Evolutionary conservation across 768 basidiomycete species (phyloP), one percentile per base, ranked within the genome.

Genomic region (Rubroboletus pulcherrimus): DNA sequence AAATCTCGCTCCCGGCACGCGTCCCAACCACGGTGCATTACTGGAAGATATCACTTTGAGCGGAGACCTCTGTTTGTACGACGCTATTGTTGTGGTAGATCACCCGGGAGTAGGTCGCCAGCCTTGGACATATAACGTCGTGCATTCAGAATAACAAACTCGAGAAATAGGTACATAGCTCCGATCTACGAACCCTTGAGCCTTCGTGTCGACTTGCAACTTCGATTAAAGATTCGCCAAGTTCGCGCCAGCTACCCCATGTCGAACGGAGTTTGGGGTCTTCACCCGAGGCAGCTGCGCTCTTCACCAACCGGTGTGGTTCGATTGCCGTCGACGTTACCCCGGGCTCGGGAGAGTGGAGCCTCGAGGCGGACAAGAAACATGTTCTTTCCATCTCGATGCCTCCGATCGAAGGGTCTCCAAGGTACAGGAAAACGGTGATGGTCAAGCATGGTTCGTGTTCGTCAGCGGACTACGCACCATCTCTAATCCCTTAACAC

Each of bases 181-280:
- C 87, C n/a, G 89, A 91, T 74, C 74, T 91, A 40, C 84, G 86
- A 31, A 69, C 72, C 10, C 81, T 91, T 21, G 69, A 80, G 7
- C 73, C 81, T 9, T 74, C 77, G 2, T 82, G 81, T 4, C 69
- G 73, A 56, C 72, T 91, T 19, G 72, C 79, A 6, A 73, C 70
- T 26, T 64, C 73, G 7, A 72, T 91, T 9, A 73, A 71, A 4
- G 73, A 73, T 1, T 74, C 87, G 3, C 74, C 82, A 0, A 84
- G 79, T 2, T 75, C 82, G 26, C 72, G 83, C 24, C 85, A 89
- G 68, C 78, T 84, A 34, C 83, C 88, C 2, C 84, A 90, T 62
- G 75, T 84, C 70, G 56, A 71, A 61, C 58, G 62, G 61, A 61
- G 59, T 60, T 42, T 54, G 55, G 37, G 54, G 63, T 49, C 70